Evolutionary conservation across 2,329 filamentous ascomycete species (phyloP), one percentile per base, ranked within the genome.

Genomic region (Lizonia empirigonia): DNA sequence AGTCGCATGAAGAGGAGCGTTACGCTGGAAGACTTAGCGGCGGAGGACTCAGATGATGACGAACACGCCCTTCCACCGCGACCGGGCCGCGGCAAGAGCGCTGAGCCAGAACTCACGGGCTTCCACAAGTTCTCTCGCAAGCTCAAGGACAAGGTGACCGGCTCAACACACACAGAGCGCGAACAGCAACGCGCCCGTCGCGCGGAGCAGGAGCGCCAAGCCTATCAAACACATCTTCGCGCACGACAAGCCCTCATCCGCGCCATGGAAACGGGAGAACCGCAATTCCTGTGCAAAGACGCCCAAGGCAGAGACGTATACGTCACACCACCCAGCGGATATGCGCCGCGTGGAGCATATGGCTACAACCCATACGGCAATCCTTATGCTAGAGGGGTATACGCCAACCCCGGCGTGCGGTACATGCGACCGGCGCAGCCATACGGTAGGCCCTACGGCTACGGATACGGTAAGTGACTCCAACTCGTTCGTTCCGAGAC

Each of bases 91-190:
- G 47, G 29, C 13, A 45, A 19, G 55, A 46, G 30, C 33, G 27
- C 44, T 2, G 33, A 58, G 36, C 63, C 42, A 30, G 58, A 62
- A 48, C 69, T 67, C 32, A 73, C 68, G 7, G 71, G 70, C 12
- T 68, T 76, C 27, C 72, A 75, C 35, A 76, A 74, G 42, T 76
- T 84, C 18, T 82, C 82, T 1, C 77, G 83, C 48, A 81, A 78
- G 44, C 70, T 86, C 56, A 86, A 86, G 64, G 82, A 86, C 68
- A 81, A 80, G 58, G 59, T 85, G 13, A 86, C 84, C 0, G 72
- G 76, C 13, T 80, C 77, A 4, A 84, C 82, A 4, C 83, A 85
- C 64, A 72, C 78, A 19, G 72, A 86, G 62, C 80, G 83, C 19
- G 77, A 78, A 42, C 64, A 66, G 5, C 72, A 77, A 20, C 77